Percentiles rank a stretch among this genome's conserved stretches.
phyloP scores from a whole-genome alignment of 345 rosid genomes.

The Geranium brycei region DNA sequence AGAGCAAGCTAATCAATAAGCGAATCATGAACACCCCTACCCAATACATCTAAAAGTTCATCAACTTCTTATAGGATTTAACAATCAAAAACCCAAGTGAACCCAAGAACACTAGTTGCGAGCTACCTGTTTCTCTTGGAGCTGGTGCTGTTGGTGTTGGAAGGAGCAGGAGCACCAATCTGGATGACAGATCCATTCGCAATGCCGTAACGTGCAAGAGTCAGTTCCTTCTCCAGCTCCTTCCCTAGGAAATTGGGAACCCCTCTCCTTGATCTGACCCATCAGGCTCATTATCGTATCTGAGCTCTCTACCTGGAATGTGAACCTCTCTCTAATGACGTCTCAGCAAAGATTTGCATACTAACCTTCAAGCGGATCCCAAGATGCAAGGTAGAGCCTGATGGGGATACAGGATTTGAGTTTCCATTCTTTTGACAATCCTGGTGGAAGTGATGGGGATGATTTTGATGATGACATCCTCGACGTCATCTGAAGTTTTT shows the following conservation, averaged over 20 bases:
- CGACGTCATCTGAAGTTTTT: neutral
- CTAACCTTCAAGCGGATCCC: neutral
- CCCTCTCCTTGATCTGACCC: neutral
- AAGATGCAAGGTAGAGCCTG: neutral
- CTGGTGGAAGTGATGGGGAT: neutral
- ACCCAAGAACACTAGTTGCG: too few relatives aligned
- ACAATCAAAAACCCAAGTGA: too few relatives aligned
- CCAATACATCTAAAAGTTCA: too few relatives aligned
- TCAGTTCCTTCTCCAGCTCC: neutral
- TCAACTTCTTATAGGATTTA: too few relatives aligned
- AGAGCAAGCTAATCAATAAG: too few relatives aligned
- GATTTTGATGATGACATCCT: neutral
- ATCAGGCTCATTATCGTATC: neutral
- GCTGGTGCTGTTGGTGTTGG: neutral
- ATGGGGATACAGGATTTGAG: neutral
- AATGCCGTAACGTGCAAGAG: neutral
- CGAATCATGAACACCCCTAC: too few relatives aligned
- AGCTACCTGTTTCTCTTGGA: neutral
- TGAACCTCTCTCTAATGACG: neutral
- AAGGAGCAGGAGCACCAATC: neutral
- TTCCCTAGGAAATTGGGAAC: neutral
- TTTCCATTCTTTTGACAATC: neutral
- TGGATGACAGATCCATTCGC: neutral
- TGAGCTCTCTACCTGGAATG: neutral
- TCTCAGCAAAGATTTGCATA: neutral